Conservation (phyloP, 2,329 filamentous ascomycete species). For the Incumbomyces delicatus region DNA sequence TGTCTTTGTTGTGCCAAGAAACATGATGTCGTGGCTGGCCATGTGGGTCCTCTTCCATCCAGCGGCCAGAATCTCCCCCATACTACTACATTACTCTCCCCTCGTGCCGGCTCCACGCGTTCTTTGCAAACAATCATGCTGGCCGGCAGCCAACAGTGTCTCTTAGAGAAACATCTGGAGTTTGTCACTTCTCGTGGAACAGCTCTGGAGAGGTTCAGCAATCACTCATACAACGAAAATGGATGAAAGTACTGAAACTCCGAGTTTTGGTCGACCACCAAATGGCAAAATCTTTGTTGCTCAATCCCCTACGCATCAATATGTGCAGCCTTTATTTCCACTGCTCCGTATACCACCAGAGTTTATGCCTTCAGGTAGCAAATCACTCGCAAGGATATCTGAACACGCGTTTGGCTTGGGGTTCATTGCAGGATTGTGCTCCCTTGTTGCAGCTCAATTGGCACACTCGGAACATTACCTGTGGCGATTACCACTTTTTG, state of each 20-base stretch:
- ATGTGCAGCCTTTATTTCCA: conserved; percentile 1
- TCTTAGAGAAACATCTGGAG: too few species aligned
- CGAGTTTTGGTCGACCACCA: neutral
- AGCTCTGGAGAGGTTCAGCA: neutral
- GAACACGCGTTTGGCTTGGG: conserved; percentile 37
- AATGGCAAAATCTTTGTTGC: conserved; percentile 4
- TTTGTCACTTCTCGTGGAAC: neutral
- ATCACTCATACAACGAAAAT: neutral
- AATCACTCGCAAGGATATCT: conserved; percentile 36
- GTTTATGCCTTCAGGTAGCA: conserved; percentile 24
- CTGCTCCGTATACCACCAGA: conserved; percentile 4
- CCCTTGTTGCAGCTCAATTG: conserved; percentile 23
- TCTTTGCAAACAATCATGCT: too few species aligned
- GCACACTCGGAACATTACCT: conserved; percentile 28
- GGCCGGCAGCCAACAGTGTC: too few species aligned
- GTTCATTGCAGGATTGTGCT: conserved; percentile 29
- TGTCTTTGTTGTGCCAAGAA: too few species aligned
- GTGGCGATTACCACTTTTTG: conserved; percentile 49
- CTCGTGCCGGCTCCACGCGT: too few species aligned
- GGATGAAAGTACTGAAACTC: neutral
- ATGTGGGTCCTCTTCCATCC: too few species aligned
- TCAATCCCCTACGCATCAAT: neutral
- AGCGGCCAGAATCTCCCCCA: too few species aligned
- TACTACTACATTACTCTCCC: too few species aligned
- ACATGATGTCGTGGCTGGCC: too few species aligned